Evolutionary conservation across 352 stramenopile genomes (phyloP).

Genomic region (Elongisporangium prolatum): DNA sequence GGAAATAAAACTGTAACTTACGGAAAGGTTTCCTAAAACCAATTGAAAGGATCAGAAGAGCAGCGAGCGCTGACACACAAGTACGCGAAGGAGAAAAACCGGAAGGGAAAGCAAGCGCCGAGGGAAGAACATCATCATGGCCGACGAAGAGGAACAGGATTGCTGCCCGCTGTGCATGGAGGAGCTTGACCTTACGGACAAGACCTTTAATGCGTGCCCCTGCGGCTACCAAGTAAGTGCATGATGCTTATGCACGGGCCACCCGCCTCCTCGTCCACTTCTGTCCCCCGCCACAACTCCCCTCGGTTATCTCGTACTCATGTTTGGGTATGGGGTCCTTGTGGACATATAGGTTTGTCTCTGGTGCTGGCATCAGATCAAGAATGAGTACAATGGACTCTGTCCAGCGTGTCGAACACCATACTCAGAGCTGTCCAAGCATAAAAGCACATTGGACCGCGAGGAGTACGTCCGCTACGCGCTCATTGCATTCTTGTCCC

Average conservation of each 20-base stretch:
- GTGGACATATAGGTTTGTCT: conserved; percentile 88
- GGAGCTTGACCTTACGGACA: conserved; percentile 97
- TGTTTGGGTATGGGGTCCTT: background rate
- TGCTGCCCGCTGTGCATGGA: conserved; percentile 98
- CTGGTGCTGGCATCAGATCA: conserved; percentile 99
- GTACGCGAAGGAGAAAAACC: conserved; percentile 5
- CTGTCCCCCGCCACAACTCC: background rate
- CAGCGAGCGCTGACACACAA: background rate
- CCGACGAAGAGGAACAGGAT: conserved; percentile 78
- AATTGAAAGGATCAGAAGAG: conserved; percentile 52
- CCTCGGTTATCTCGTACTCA: background rate
- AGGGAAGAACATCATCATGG: conserved; percentile 24
- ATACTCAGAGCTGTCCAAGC: conserved; percentile 93
- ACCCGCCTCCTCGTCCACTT: background rate
- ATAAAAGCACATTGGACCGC: conserved; percentile 92
- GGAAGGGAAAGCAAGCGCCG: background rate
- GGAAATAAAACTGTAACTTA: background rate
- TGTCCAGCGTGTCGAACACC: conserved; percentile 97
- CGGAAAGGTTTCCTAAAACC: background rate
- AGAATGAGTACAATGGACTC: conserved; percentile 97
- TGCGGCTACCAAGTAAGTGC: conserved; percentile 94
- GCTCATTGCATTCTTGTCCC: background rate
- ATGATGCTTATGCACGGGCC: background rate
- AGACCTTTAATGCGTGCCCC: conserved; percentile 98
- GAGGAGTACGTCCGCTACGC: conserved; percentile 72